phyloP scores from a whole-genome alignment of 495 filamentous ascomycete genomes.

The Podospora bellae-mahoneyi region DNA sequence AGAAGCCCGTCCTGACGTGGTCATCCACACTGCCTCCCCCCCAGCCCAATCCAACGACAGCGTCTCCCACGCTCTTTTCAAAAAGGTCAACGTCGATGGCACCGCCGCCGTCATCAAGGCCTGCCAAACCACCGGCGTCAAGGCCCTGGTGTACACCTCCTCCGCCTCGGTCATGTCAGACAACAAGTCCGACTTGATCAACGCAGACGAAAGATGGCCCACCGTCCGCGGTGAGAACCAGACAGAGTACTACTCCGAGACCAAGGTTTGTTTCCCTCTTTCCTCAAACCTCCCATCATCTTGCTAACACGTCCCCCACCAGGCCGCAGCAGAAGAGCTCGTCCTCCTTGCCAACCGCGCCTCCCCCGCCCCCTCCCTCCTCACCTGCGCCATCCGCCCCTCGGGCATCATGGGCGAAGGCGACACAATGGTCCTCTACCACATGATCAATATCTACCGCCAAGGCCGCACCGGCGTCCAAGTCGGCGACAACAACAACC shows the following conservation, averaged over 20 bases:
- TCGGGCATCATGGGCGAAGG: conserved; percentile 91
- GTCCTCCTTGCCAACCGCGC: conserved; percentile 81
- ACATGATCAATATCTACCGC: conserved; percentile 62
- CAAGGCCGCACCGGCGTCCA: conserved; percentile 72
- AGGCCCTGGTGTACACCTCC: conserved; percentile 92
- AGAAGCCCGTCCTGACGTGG: conserved; percentile 72
- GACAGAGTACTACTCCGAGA: conserved; percentile 87
- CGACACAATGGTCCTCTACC: conserved; percentile 63
- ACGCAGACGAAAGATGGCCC: conserved; percentile 86
- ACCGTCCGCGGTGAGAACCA: conserved; percentile 66
- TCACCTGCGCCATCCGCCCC: conserved; percentile 79
- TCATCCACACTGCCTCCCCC: conserved; percentile 93
- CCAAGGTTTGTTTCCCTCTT: conserved; percentile 55
- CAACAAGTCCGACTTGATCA: conserved; percentile 73
- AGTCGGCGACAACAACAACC: conserved; percentile 82
- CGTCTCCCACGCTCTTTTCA: conserved; percentile 58
- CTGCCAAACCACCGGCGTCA: conserved; percentile 70
- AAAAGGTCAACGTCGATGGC: conserved; percentile 90
- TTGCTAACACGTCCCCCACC: conserved; percentile 17
- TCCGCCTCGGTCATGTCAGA: conserved; percentile 86
- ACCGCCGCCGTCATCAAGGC: conserved; percentile 76
- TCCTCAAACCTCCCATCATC: not conserved
- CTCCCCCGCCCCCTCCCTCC: conserved; percentile 54
- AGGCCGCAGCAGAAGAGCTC: conserved; percentile 83
- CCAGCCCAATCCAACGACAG: conserved; percentile 46